Percentiles rank a stretch among this genome's conserved stretches.
Evolutionary conservation across 2,329 filamentous ascomycete species (phyloP).

Genomic region (Coniochaeta hoffmannii): DNA sequence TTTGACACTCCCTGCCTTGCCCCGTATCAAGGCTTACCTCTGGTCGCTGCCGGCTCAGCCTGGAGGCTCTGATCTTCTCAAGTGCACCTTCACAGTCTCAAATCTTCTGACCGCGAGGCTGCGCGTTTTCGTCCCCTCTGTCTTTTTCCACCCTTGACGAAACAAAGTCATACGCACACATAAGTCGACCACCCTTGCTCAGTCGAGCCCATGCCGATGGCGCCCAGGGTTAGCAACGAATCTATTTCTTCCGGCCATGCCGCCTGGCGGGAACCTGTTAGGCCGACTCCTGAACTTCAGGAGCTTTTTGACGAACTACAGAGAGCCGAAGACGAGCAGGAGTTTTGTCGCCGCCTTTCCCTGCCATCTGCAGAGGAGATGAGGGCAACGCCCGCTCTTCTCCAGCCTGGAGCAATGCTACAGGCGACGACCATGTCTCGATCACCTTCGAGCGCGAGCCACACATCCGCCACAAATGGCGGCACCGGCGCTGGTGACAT

Average conservation of each 20-base stretch:
- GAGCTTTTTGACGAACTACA: slow-evolving; percentile 13
- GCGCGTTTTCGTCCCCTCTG: no score
- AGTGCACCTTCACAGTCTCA: no score
- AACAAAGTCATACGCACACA: no score
- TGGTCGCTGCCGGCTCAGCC: not conserved
- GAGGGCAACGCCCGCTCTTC: not conserved
- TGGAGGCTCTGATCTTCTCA: not conserved
- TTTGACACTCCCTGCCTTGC: no score
- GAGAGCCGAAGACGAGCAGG: slow-evolving; percentile 8
- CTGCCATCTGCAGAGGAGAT: not conserved
- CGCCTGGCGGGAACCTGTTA: not conserved
- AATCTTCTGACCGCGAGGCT: no score
- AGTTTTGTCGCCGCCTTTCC: not conserved
- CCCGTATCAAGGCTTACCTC: not conserved
- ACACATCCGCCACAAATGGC: slow-evolving; percentile 6
- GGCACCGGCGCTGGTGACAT: slow-evolving; percentile 4
- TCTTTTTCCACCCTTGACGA: no score
- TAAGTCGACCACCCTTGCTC: no score
- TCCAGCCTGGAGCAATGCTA: slow-evolving; percentile 7
- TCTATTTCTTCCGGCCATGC: no score
- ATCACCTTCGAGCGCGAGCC: slow-evolving; percentile 6
- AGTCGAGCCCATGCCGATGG: no score
- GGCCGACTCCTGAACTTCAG: slow-evolving; percentile 10
- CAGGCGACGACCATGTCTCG: slow-evolving; percentile 9
- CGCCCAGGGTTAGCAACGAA: no score